Base-by-base conservation (phyloP, 2,329 filamentous ascomycete genomes). In the Colletotrichum plurivorum region DNA sequence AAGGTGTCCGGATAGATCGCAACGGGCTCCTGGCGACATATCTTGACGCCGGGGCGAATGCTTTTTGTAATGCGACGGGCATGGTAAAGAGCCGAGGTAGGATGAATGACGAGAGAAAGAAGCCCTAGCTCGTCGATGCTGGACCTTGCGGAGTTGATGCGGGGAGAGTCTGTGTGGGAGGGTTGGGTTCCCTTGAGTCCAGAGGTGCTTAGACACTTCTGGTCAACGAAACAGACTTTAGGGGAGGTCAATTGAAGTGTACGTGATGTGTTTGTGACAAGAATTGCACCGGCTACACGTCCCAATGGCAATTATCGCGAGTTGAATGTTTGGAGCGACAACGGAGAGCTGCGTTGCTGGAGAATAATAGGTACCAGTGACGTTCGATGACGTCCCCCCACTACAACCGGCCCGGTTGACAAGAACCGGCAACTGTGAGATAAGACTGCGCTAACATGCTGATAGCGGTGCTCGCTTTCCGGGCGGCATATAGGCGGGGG, bases 311-410 rank as follows among this genome's bases (percentile, higher is more conserved):
- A 36, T 22, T 59, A 55, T 51, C 27, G 49, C 18, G 48, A 46
- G 39, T 22, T 20, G 16, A 51, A 43, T 49, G 25, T 39, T 54
- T 54, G 54, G 54, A 68, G 66, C 66, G 66, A 69, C 43, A 69
- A 58, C 65, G 65, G 65, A 56, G 64, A 39, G 59, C 45, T 36
- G 46, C 46, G 12, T 18, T 18, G 22, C 41, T 54, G 49, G 20
- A 41, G 43, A 53, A 54, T 61, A n/a, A n/a, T n/a, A n/a, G n/a
- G n/a, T n/a, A 55, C 62, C 15, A 45, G 62, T 69, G 66, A 69
- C 66, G 66, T 51, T 56, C 51, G 62, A 69, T 69, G 66, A 69
- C 66, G 66, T 66, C 36, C 66, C 63, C 54, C 66, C 62, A 66
- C 62, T 45, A 46, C 43, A 51, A 69, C 66, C 66, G 66, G 66